Conservation (phyloP, 495 filamentous ascomycete species). For the Podospora pseudocomata region DNA sequence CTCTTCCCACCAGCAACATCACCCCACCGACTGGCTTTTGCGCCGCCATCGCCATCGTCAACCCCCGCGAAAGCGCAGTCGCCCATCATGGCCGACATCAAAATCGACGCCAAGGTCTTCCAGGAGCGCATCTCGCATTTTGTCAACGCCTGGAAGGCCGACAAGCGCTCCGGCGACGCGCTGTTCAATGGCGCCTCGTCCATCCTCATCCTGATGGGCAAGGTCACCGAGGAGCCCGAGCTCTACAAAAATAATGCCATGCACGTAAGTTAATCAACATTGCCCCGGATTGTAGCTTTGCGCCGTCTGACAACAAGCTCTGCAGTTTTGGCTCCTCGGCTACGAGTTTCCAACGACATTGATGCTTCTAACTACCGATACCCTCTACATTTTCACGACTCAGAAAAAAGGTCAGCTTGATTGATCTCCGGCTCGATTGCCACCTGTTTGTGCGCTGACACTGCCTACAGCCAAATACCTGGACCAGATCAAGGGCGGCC, state of each 20-base stretch:
- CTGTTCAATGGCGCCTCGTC: slow-evolving; percentile 81
- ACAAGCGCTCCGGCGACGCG: slow-evolving; percentile 78
- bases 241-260: slow-evolving; percentile 94
- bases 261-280: slow-evolving; percentile 62
- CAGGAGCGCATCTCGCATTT: slow-evolving; percentile 87
- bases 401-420: slow-evolving; percentile 79
- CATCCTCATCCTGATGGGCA: slow-evolving; percentile 86
- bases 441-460: slow-evolving; percentile 21
- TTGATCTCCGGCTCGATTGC: not conserved
- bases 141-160: slow-evolving; percentile 86
- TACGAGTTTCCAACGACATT: slow-evolving; percentile 98
- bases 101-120: slow-evolving; percentile 88
- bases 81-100: slow-evolving; percentile 60
- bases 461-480: slow-evolving; percentile 74
- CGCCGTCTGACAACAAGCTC: slow-evolving; percentile 17
- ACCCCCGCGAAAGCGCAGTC: slow-evolving; percentile 27
- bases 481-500: slow-evolving; percentile 85
- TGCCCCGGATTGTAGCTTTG: not conserved
- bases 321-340: slow-evolving; percentile 93
- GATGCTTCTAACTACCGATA: slow-evolving; percentile 83
- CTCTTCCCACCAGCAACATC: slow-evolving; percentile 12
- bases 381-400: slow-evolving; percentile 86
- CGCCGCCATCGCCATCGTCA: slow-evolving; percentile 30
- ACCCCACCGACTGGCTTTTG: slow-evolving; percentile 13
- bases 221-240: slow-evolving; percentile 77